Evolutionary conservation across 2,329 filamentous ascomycete genomes (phyloP).

Genomic region (Trichophyton verrucosum): DNA sequence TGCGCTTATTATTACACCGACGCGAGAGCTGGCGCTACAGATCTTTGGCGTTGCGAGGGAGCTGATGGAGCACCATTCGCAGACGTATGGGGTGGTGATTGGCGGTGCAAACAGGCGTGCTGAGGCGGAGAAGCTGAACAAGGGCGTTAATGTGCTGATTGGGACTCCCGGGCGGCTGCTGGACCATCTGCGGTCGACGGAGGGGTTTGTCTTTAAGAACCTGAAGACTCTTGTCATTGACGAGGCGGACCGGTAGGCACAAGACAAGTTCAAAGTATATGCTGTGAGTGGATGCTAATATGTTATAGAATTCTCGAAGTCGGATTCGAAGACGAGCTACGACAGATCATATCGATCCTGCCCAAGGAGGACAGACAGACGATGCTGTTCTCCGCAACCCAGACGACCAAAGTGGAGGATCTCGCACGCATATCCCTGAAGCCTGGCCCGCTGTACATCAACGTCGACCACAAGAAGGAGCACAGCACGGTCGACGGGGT

Average conservation of each 20-base stretch:
- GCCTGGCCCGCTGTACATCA: constrained; percentile 87
- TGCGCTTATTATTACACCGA: constrained; percentile 84
- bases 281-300: no score
- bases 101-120: constrained; percentile 83
- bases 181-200: constrained; percentile 88
- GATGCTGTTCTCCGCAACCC: constrained; percentile 96
- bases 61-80: constrained; percentile 86
- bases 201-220: constrained; percentile 83
- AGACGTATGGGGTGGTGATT: constrained; percentile 90
- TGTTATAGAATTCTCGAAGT: constrained; percentile 64
- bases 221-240: constrained; percentile 86
- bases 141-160: constrained; percentile 89
- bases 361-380: constrained; percentile 80
- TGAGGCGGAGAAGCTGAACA: constrained; percentile 84
- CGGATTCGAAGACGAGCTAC: constrained; percentile 97
- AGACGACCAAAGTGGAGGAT: constrained; percentile 97
- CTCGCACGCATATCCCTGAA: constrained; percentile 85
- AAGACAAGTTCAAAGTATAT: no score
- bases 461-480: constrained; percentile 82
- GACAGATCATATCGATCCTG: constrained; percentile 87
- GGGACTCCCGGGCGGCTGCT: constrained; percentile 86
- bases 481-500: constrained; percentile 85
- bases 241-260: constrained; percentile 62
- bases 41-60: constrained; percentile 93
- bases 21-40: constrained; percentile 83